Evolutionary conservation across 768 basidiomycete species (phyloP).

Genomic region (Neoboletus magnificus): DNA sequence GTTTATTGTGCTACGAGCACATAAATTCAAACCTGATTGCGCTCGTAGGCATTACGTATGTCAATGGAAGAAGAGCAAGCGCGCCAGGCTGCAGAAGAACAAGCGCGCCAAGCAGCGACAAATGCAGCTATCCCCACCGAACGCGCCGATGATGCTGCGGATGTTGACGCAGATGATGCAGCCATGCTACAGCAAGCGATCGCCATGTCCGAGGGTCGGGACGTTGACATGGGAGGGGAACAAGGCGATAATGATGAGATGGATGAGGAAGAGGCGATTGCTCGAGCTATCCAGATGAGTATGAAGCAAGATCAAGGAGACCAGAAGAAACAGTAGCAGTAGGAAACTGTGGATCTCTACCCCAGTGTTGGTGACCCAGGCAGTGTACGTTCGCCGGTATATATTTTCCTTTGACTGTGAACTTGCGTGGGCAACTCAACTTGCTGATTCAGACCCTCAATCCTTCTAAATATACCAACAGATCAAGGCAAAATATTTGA

Average conservation of each 20-base stretch:
- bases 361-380: neutral
- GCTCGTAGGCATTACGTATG: conserved; percentile 83
- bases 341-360: neutral
- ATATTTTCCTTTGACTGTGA: neutral
- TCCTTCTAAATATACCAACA: neutral
- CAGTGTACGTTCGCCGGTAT: neutral
- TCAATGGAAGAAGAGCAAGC: conserved; percentile 95
- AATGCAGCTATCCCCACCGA: conserved; percentile 22
- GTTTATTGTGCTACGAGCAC: conserved; percentile 15
- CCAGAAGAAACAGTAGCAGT: conserved; percentile 36
- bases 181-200: conserved; percentile 73
- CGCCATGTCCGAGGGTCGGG: conserved; percentile 63
- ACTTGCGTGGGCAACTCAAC: neutral
- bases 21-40: neutral
- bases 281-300: conserved; percentile 90
- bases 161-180: conserved; percentile 73
- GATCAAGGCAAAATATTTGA: neutral
- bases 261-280: conserved; percentile 87
- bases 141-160: conserved; percentile 33
- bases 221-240: conserved; percentile 46
- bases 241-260: conserved; percentile 66
- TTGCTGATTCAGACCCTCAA: neutral
- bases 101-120: conserved; percentile 27
- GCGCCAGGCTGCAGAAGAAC: conserved; percentile 54
- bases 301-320: conserved; percentile 62